Percentiles rank a stretch among this genome's conserved stretches.
Evolutionary conservation across 805 yeast species (phyloP).

Genomic region (Metschnikowia gelsemii): DNA sequence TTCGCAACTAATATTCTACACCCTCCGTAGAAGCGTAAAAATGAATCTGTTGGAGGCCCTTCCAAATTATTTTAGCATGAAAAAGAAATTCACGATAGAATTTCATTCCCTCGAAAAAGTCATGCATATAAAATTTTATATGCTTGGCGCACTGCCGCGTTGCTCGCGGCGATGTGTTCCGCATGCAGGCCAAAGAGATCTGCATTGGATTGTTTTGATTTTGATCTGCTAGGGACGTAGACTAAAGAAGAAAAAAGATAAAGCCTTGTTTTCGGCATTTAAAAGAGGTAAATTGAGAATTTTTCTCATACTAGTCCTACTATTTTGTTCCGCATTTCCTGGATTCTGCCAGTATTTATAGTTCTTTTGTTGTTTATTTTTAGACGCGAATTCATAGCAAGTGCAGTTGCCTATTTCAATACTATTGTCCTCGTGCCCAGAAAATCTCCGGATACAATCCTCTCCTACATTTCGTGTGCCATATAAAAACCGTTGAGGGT

Average conservation of each 20-base stretch:
- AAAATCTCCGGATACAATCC: neutral
- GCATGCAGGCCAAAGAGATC: slow-evolving; percentile 1
- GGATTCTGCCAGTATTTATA: slow-evolving; percentile 4
- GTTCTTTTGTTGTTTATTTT: slow-evolving; percentile 4
- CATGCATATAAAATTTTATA: neutral
- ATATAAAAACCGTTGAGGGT: neutral
- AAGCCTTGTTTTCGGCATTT: no score
- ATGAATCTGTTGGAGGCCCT: no score
- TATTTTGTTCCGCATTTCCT: no score
- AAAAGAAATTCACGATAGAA: neutral
- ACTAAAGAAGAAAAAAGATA: no score
- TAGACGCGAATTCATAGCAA: slow-evolving; percentile 7
- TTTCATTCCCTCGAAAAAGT: neutral
- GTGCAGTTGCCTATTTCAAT: slow-evolving; percentile 7
- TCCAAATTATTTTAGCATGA: neutral
- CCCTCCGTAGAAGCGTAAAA: no score
- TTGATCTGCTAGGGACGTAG: no score
- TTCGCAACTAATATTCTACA: no score
- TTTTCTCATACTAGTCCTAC: no score
- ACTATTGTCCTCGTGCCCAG: slow-evolving; percentile 12
- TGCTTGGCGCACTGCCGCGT: slow-evolving; percentile 13
- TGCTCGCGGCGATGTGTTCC: neutral
- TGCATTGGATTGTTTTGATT: neutral
- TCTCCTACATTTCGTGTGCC: neutral
- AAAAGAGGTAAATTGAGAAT: no score